phyloP scores from a whole-genome alignment of 176 grass and related monocot species.

The Bolboschoenus planiculmis region DNA sequence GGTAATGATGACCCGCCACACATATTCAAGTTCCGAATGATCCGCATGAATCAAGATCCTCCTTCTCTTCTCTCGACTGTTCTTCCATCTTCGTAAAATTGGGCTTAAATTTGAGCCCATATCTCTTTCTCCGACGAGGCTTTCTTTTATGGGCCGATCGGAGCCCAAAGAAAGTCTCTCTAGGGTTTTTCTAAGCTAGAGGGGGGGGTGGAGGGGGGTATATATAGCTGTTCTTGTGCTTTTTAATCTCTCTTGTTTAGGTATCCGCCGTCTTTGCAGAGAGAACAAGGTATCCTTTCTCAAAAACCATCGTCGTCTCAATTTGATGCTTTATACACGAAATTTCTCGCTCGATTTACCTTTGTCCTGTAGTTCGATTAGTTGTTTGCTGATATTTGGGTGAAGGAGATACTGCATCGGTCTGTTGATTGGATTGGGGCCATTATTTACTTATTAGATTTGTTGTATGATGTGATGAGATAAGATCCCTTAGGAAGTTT shows the following conservation, averaged over 20 bases:
- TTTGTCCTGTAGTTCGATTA: neutral
- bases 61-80: neutral
- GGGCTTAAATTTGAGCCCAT: neutral
- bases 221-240: neutral
- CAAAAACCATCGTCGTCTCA: neutral
- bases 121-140: neutral
- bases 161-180: neutral
- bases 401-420: neutral
- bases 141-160: neutral
- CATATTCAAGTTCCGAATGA: neutral
- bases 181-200: slow-evolving; percentile 11
- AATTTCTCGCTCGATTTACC: neutral
- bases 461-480: neutral
- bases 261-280: neutral
- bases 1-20: neutral
- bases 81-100: neutral
- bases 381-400: neutral
- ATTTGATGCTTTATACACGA: neutral
- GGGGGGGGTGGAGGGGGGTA: too few relatives aligned
- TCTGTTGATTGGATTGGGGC: neutral
- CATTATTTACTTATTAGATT: neutral
- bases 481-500: neutral
- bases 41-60: neutral
- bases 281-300: neutral
- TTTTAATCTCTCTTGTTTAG: neutral